Conservation (phyloP, 2,329 filamentous ascomycete genomes). For the Cadophora sp. region DNA sequence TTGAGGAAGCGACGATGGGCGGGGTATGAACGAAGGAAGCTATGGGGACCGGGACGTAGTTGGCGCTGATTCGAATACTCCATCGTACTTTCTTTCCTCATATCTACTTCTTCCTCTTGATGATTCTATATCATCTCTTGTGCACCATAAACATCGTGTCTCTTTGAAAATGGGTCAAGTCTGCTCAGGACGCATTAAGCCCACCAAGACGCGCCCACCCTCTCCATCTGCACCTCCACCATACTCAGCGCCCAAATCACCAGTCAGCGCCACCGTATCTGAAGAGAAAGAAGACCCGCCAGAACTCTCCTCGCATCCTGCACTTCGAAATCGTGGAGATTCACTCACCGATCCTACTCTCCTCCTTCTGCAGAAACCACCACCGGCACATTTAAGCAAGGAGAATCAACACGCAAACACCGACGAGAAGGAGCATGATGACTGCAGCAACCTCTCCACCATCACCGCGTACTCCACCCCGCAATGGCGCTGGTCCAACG, state of each 20-base stretch:
- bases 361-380: not conserved
- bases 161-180: constrained; percentile 7
- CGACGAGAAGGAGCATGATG: not conserved
- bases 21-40: too few species aligned
- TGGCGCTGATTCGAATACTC: too few species aligned
- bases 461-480: constrained; percentile 15
- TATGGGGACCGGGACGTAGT: too few species aligned
- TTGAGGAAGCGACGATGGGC: not conserved
- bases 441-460: not conserved
- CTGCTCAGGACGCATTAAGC: not conserved
- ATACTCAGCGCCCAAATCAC: constrained; percentile 3
- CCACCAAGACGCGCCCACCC: not conserved
- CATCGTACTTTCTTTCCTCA: too few species aligned
- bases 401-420: not conserved
- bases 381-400: not conserved
- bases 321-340: not conserved
- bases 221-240: constrained; percentile 5
- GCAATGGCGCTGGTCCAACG: constrained; percentile 18
- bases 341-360: not conserved
- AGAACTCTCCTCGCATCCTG: constrained; percentile 11
- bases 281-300: constrained; percentile 16
- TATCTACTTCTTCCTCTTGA: too few species aligned
- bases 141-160: too few species aligned
- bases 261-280: not conserved
- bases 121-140: too few species aligned